Conservation (phyloP, 192 early-diverging fungal genomes). For the Podochytrium sp. region DNA sequence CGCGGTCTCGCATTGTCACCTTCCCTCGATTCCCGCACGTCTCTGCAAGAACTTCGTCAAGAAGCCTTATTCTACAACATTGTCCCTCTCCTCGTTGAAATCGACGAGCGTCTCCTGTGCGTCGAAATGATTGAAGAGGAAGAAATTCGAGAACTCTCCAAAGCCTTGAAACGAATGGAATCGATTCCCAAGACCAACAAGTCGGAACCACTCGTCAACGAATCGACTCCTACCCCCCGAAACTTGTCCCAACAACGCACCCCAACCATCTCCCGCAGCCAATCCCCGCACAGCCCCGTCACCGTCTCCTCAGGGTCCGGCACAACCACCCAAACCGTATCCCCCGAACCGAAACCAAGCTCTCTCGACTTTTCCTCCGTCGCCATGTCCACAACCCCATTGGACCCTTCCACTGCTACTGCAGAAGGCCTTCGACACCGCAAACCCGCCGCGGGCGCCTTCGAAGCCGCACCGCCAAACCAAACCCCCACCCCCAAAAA, state of each 20-base stretch:
- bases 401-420: neutral
- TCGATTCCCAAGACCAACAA: neutral
- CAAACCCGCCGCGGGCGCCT: neutral
- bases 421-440: neutral
- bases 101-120: conserved; percentile 33
- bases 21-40: neutral
- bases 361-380: neutral
- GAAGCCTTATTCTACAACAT: conserved; percentile 36
- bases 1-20: conserved; percentile 41
- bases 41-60: conserved; percentile 5
- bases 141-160: conserved; percentile 12
- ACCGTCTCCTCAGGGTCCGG: neutral
- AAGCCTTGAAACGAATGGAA: neutral
- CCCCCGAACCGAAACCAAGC: neutral
- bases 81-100: conserved; percentile 34
- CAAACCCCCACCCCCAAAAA: neutral
- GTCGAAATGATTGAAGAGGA: conserved; percentile 30
- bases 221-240: neutral
- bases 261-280: neutral
- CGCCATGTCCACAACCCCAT: neutral
- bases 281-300: too few species aligned
- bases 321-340: neutral
- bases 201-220: neutral
- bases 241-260: neutral
- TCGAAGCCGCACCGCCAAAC: neutral